Evolutionary conservation across 768 basidiomycete genomes (phyloP).

Genomic region (Boletellus sp.): DNA sequence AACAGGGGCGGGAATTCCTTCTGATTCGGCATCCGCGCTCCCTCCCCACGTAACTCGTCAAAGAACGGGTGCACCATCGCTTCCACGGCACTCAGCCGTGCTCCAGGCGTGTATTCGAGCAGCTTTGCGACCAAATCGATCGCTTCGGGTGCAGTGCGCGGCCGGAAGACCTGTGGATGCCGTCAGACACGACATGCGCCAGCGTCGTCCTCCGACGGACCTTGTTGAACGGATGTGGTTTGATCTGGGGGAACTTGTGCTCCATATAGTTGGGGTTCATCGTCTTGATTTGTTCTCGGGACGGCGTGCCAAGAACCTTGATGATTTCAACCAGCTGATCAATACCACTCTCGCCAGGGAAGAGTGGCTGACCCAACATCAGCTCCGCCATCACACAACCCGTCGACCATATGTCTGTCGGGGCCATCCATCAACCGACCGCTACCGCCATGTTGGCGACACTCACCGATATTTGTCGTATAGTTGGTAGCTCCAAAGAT

Average conservation of each 20-base stretch:
- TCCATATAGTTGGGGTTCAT: constrained; percentile 99
- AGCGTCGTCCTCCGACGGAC: constrained; percentile 34
- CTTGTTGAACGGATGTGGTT: constrained; percentile 99
- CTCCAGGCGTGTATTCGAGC: constrained; percentile 96
- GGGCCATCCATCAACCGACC: constrained; percentile 7
- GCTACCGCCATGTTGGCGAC: background rate
- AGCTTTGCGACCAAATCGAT: constrained; percentile 94
- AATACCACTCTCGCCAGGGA: constrained; percentile 98
- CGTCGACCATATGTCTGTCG: constrained; percentile 95
- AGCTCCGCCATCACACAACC: constrained; percentile 99
- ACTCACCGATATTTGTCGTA: constrained; percentile 95
- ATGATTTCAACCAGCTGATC: constrained; percentile 99
- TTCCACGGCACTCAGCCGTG: constrained; percentile 84
- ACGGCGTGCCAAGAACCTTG: constrained; percentile 98
- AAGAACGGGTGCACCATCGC: constrained; percentile 97
- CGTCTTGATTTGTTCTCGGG: constrained; percentile 99
- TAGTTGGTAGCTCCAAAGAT: constrained; percentile 99
- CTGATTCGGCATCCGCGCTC: constrained; percentile 93
- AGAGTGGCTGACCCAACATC: constrained; percentile 97
- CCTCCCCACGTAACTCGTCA: constrained; percentile 88
- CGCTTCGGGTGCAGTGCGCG: constrained; percentile 92
- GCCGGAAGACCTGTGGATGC: constrained; percentile 82
- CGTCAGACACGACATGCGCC: constrained; percentile 12
- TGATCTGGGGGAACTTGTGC: constrained; percentile 99
- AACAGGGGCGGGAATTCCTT: constrained; percentile 94